Evolutionary conservation across 2,329 filamentous ascomycete genomes (phyloP).

Genomic region (Colletotrichum viniferum): DNA sequence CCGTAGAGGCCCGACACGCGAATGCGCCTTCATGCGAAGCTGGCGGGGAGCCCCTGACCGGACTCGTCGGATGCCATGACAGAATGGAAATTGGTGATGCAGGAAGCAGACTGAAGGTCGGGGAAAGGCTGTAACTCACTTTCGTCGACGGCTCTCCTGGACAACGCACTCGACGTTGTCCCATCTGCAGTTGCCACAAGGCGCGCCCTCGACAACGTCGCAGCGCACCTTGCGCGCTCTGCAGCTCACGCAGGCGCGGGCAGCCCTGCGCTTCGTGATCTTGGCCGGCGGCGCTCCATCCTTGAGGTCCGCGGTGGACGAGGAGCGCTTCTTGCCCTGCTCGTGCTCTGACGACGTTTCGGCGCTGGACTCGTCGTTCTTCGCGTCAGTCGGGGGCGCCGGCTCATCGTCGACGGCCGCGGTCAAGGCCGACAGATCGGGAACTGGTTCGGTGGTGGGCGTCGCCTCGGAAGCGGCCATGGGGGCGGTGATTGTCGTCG

Average conservation of each 20-base stretch:
- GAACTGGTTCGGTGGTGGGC: neutral
- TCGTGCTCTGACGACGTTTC: slow-evolving; percentile 12
- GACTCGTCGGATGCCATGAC: neutral
- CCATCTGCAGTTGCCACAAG: slow-evolving; percentile 86
- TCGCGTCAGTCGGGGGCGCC: neutral
- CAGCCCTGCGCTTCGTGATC: slow-evolving; percentile 79
- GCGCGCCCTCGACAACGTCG: slow-evolving; percentile 88
- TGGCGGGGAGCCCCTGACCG: neutral
- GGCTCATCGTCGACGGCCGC: neutral
- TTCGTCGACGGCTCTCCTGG: slow-evolving; percentile 83
- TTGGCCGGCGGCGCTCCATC: slow-evolving; percentile 41
- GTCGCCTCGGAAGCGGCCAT: neutral
- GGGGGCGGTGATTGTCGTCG: neutral
- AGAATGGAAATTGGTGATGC: neutral
- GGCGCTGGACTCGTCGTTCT: slow-evolving; percentile 12
- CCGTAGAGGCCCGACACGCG: neutral
- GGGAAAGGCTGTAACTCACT: slow-evolving; percentile 59
- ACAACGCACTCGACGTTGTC: slow-evolving; percentile 80
- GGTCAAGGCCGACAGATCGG: slow-evolving; percentile 9
- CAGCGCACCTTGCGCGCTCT: slow-evolving; percentile 89
- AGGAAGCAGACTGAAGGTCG: neutral
- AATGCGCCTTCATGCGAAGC: neutral
- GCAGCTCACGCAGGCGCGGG: slow-evolving; percentile 88
- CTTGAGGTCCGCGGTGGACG: slow-evolving; percentile 14
- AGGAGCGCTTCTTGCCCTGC: slow-evolving; percentile 22